Evolutionary conservation across 2,329 filamentous ascomycete species (phyloP).

Genomic region (Aspergillus fumigatus): DNA sequence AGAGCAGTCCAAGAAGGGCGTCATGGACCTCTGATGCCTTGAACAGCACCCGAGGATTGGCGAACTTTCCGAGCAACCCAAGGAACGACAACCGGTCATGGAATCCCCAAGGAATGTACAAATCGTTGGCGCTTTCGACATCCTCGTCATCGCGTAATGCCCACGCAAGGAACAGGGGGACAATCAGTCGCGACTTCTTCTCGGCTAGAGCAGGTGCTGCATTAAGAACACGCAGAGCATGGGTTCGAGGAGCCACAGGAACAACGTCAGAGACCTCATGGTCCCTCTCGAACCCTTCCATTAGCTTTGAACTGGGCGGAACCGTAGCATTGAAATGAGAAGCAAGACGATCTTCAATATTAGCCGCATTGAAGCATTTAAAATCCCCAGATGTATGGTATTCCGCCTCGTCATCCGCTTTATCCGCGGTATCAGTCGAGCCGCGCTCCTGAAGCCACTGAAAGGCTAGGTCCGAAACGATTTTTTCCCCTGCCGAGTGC

Average conservation of each 20-base stretch:
- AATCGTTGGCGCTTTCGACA: slow-evolving; percentile 15
- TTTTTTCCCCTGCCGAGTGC: slow-evolving; percentile 65
- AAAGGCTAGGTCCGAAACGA: slow-evolving; percentile 68
- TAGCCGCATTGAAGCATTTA: slow-evolving; percentile 71
- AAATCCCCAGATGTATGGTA: slow-evolving; percentile 52
- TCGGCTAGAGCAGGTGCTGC: slow-evolving; percentile 74
- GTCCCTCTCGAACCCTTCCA: slow-evolving; percentile 59
- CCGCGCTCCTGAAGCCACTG: slow-evolving; percentile 60
- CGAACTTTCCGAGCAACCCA: slow-evolving; percentile 74
- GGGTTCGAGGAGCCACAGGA: slow-evolving; percentile 58
- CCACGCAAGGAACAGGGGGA: slow-evolving; percentile 84
- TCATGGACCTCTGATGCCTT: slow-evolving; percentile 70
- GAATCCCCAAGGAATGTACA: slow-evolving; percentile 39
- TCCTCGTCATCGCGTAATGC: slow-evolving; percentile 52
- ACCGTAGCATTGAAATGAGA: slow-evolving; percentile 51
- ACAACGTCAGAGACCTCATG: slow-evolving; percentile 42
- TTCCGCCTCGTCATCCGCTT: slow-evolving; percentile 21
- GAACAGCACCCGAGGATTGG: slow-evolving; percentile 80
- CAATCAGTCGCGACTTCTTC: slow-evolving; percentile 75
- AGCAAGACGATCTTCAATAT: slow-evolving; percentile 51
- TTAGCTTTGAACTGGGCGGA: slow-evolving; percentile 55
- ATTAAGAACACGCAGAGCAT: slow-evolving; percentile 74
- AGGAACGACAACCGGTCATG: slow-evolving; percentile 79
- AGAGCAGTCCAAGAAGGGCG: slow-evolving; percentile 68
- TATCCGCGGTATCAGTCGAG: slow-evolving; percentile 19